Base-by-base conservation (phyloP, 2,329 filamentous ascomycete species). In the Sporothrix globosa region DNA sequence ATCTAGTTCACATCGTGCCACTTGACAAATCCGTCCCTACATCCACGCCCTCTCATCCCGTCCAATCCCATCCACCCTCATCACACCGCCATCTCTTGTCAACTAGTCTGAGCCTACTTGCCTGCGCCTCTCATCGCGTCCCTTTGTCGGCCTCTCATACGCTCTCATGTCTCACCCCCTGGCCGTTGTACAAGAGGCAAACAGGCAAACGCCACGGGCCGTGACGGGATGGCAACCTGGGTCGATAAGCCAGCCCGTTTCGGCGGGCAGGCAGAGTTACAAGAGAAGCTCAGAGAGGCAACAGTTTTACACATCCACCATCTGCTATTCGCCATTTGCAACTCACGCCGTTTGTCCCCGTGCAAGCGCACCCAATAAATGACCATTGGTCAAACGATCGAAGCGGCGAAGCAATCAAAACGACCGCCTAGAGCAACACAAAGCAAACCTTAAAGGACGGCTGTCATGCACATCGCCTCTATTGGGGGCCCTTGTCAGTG, bases 81-180 rank as follows among this genome's bases (percentile, higher is more conserved):
- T 66, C 67, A 69, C 70, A 71, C 70, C 70, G 70, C 46, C 69
- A 68, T 67, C 13, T 61, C 53, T 61, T 24, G n/a, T 56, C 44
- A 14, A 48, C 39, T 44, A 10, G 34, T 7, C 58, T 44, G 39
- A 11, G n/a, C 46, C 60, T 46, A 19, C 54, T 44, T 11, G 34
- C 13, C 58, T 44, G 39, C 13, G n/a, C 46, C 60, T 46, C 48
- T 3, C 39, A 7, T 30, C 34, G 50, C 52, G 10, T 53, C 19
- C 24, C 46, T 41, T 53, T 13, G 61, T 3, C 44, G n/a, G 52
- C 30, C 54, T 39, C 52, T 30, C 21, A 21, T 21, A 19, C 30
- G 13, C n/a, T 48, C 14, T 48, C 39, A 61, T 24, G 39, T 61
- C 58, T 63, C n/a, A 21, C 39, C 39, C 27, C 69, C 24, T 61